Base-by-base conservation (phyloP, 2,329 filamentous ascomycete species). In the Myriosclerotinia duriaeana region DNA sequence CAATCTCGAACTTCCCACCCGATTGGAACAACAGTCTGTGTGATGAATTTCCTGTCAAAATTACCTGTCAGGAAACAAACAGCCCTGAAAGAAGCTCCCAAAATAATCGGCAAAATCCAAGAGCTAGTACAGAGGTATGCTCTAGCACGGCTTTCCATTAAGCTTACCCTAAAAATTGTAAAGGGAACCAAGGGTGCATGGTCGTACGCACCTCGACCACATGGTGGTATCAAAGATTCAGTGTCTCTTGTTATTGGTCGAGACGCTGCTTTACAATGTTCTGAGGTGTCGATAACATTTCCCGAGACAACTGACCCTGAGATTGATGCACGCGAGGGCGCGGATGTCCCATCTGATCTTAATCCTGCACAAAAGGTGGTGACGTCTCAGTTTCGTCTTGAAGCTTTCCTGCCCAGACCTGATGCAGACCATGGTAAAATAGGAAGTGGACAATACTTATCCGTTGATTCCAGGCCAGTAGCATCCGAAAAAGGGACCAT, bases 381-480 rank as follows among this genome's bases (percentile, higher is more conserved):
- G 14, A 36, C 54, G 40, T 40, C 36, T 50, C 9, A 14, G 40
- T 85, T 85, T 63, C 72, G 77, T 0, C 76, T 91, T 12, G 80
- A 86, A 62, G 86, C 85, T 1, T 83, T 88, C 61, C 72, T 92
- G 0, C 86, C 89, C 0, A 83, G 76, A 42, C 78, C 79, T 4
- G 78, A 80, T 65, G 82, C 83, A 22, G 77, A 83, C 42, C 56
- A 72, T 2, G 73, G 76, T 2, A 80, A 77, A n/a, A 70, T 85
- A 44, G 78, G 79, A 55, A 82, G 79, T n/a, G 81, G 83, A 0
- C 77, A 82, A 5, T 92, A 87, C 74, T 77, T 93, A 42, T 90
- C 88, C 0, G 80, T 93, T 30, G 89, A 93, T 74, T 81, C 81
- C 17, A 83, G 90, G 22, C 90, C 90, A 4, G 78, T 93, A 17